Conservation (phyloP, 169 alveolate species). For the Plasmodium malariae region DNA sequence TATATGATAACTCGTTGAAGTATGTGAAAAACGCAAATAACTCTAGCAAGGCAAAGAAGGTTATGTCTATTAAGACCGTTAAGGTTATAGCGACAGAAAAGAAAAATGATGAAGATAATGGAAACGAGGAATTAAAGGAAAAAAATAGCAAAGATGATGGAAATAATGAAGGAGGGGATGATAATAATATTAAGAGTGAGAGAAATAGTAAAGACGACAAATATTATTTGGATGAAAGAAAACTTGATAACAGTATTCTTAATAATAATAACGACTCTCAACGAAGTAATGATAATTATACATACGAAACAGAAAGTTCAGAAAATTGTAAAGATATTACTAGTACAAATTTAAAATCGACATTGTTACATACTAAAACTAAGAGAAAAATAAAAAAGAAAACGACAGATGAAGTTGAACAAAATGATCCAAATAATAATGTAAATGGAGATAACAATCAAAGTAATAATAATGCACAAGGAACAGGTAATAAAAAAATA, state of each 20-base stretch:
- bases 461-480: conserved; percentile 20
- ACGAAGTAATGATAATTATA: conserved; percentile 26
- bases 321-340: conserved; percentile 69
- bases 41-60: conserved; percentile 37
- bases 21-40: conserved; percentile 73
- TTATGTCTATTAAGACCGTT: conserved; percentile 54
- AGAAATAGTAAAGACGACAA: conserved; percentile 23
- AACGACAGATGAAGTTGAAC: conserved; percentile 15
- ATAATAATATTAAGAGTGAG: conserved; percentile 11
- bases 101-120: conserved; percentile 50
- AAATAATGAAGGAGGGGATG: conserved; percentile 28
- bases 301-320: conserved; percentile 38
- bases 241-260: conserved; percentile 18
- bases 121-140: conserved; percentile 1
- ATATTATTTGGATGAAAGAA: conserved; percentile 20
- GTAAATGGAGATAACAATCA: neutral
- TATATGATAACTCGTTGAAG: conserved; percentile 59
- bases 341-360: conserved; percentile 69
- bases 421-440: neutral
- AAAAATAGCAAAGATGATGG: conserved; percentile 37
- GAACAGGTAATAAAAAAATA: conserved; percentile 23
- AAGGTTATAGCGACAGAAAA: conserved; percentile 73
- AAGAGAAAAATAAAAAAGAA: conserved; percentile 61
- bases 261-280: conserved; percentile 15
- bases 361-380: conserved; percentile 44